Conservation (phyloP, 768 basidiomycete species). For the Infundibulicybe gibba region DNA sequence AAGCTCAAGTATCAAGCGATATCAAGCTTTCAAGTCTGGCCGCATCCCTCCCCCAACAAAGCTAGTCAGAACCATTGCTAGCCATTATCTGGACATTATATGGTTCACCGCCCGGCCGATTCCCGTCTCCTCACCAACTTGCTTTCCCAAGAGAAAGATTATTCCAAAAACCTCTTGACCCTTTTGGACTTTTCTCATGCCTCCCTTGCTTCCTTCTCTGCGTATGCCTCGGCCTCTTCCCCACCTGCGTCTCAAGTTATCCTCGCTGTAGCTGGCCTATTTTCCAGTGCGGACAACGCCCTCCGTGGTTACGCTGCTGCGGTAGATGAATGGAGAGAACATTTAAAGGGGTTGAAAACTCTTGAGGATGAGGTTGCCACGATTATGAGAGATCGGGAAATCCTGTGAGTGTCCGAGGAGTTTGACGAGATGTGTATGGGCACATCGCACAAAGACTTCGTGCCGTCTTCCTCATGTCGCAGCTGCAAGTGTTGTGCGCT, state of each 20-base stretch:
- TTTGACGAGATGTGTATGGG: background rate
- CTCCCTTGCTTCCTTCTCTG: conserved; percentile 62
- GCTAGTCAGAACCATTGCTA: too few species aligned
- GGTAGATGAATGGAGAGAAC: conserved; percentile 64
- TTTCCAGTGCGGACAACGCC: conserved; percentile 68
- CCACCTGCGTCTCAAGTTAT: conserved; percentile 51
- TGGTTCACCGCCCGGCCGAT: conserved; percentile 39
- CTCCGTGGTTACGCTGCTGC: conserved; percentile 55
- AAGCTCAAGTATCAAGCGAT: too few species aligned
- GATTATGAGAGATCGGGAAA: conserved; percentile 73
- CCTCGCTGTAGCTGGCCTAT: conserved; percentile 50
- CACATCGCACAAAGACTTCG: background rate
- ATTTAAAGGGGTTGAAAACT: conserved; percentile 54
- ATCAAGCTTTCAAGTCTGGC: too few species aligned
- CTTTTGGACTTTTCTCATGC: conserved; percentile 58
- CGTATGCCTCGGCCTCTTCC: conserved; percentile 68
- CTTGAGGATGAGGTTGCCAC: conserved; percentile 73
- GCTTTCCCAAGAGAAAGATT: conserved; percentile 67
- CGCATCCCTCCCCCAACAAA: too few species aligned
- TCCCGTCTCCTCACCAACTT: conserved; percentile 69
- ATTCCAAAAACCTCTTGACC: conserved; percentile 53
- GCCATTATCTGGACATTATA: background rate
- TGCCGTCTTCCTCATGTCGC: background rate
- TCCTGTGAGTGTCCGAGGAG: conserved; percentile 52
- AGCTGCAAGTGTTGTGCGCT: too few species aligned